phyloP scores from a whole-genome alignment of 2,329 filamentous ascomycete genomes.

The Xylaria multiplex region DNA sequence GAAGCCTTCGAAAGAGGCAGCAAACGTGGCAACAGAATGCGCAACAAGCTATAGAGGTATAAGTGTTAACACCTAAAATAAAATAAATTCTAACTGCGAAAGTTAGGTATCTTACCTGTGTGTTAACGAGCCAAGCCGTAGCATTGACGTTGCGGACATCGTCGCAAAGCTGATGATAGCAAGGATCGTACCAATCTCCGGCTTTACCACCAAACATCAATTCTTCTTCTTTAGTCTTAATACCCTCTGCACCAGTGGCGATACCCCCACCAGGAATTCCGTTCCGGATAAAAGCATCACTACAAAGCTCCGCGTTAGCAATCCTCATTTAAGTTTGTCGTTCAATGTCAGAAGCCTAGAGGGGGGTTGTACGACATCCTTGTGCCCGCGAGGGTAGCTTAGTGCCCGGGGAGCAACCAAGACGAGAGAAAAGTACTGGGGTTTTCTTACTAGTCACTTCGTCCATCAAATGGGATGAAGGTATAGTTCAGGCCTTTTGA shows the following conservation, averaged over 20 bases:
- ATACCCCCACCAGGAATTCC: slow-evolving; percentile 69
- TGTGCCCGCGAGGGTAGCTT: too few species aligned
- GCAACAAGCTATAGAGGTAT: slow-evolving; percentile 65
- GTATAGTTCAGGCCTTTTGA: slow-evolving; percentile 71
- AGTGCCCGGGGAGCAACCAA: not conserved
- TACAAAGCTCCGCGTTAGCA: not conserved
- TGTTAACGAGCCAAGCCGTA: slow-evolving; percentile 70
- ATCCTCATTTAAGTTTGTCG: not conserved
- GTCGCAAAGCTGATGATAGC: slow-evolving; percentile 72
- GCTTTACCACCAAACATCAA: slow-evolving; percentile 65
- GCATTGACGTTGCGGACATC: slow-evolving; percentile 66
- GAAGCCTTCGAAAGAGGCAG: slow-evolving; percentile 71
- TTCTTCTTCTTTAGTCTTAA: slow-evolving; percentile 65
- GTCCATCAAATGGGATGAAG: slow-evolving; percentile 79
- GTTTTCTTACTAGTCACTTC: slow-evolving; percentile 71
- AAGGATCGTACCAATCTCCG: slow-evolving; percentile 63
- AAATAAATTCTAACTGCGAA: not conserved
- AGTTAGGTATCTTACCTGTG: slow-evolving; percentile 57
- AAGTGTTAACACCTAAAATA: not conserved
- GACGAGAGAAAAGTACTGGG: not conserved
- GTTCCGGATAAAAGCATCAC: slow-evolving; percentile 55
- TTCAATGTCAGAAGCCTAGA: not conserved
- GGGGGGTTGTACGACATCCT: too few species aligned
- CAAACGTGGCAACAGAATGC: slow-evolving; percentile 77
- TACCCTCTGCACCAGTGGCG: slow-evolving; percentile 70